phyloP scores from a whole-genome alignment of 129 eudicot species.

The Pseudognaphalium luteoalbum region DNA sequence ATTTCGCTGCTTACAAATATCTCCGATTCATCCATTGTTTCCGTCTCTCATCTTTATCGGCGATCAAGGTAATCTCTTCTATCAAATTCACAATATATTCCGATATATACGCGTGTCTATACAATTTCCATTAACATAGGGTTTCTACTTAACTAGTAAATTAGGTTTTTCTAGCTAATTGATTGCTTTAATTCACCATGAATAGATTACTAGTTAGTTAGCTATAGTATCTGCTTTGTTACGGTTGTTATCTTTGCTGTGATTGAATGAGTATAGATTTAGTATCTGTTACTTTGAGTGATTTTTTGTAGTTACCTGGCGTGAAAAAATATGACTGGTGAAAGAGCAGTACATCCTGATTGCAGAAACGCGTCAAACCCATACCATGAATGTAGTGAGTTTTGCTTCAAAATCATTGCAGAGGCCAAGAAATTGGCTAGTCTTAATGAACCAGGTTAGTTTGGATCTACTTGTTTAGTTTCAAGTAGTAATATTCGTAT shows the following conservation, averaged over 20 bases:
- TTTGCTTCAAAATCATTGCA: neutral
- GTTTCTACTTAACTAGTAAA: neutral
- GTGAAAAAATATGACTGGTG: constrained; percentile 43
- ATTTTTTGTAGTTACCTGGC: neutral
- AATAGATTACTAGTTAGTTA: neutral
- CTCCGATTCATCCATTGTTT: neutral
- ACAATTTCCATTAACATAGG: neutral
- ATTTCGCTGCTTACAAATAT: neutral
- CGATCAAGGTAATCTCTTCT: neutral
- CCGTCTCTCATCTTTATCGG: neutral
- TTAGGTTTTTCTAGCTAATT: neutral
- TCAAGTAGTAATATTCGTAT: neutral
- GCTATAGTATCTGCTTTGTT: neutral
- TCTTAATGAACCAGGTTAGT: neutral
- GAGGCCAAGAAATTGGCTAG: neutral
- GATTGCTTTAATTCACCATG: neutral
- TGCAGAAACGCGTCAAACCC: neutral
- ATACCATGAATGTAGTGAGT: neutral
- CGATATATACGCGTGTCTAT: neutral
- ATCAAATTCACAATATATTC: neutral
- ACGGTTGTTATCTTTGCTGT: neutral
- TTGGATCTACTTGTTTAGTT: neutral
- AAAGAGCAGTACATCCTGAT: constrained; percentile 29
- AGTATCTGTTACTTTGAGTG: neutral
- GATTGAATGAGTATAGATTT: neutral